Evolutionary conservation across 2,329 filamentous ascomycete genomes (phyloP).

Genomic region (Scortechinia acanthostroma): DNA sequence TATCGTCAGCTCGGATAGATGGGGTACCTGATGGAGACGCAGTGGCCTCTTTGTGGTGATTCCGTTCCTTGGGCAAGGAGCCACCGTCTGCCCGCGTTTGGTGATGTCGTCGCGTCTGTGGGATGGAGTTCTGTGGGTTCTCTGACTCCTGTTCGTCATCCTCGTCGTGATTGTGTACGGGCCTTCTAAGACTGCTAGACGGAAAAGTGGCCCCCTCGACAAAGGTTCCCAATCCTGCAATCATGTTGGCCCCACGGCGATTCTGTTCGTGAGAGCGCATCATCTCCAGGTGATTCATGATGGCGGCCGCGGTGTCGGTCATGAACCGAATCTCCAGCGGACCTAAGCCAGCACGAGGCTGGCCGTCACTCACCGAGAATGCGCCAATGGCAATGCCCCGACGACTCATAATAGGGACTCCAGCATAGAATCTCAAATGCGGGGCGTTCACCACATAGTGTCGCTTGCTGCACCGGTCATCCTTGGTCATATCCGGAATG

Average conservation of each 20-base stretch:
- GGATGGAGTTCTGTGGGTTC: not conserved
- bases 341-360: conserved; percentile 9
- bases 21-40: not conserved
- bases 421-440: conserved; percentile 26
- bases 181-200: not conserved
- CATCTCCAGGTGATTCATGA: not conserved
- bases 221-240: not conserved
- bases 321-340: conserved; percentile 14
- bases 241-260: not conserved
- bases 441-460: conserved; percentile 12
- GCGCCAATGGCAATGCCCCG: conserved; percentile 32
- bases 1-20: no score
- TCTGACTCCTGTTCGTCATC: not conserved
- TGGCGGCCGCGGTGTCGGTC: not conserved
- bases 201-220: not conserved
- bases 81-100: no score
- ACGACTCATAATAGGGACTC: conserved; percentile 27
- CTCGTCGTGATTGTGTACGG: not conserved
- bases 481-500: conserved; percentile 19
- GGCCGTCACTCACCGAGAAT: conserved; percentile 21
- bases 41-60: not conserved
- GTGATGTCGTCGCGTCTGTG: no score
- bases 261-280: not conserved
- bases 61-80: not conserved
- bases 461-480: conserved; percentile 17